Percentiles rank a stretch among this genome's conserved stretches.
These are phyloP conservation scores for Prinsepia uniflora DNA, from an alignment of 306 rosid genomes.

Conservation along the genomic window DNA sequence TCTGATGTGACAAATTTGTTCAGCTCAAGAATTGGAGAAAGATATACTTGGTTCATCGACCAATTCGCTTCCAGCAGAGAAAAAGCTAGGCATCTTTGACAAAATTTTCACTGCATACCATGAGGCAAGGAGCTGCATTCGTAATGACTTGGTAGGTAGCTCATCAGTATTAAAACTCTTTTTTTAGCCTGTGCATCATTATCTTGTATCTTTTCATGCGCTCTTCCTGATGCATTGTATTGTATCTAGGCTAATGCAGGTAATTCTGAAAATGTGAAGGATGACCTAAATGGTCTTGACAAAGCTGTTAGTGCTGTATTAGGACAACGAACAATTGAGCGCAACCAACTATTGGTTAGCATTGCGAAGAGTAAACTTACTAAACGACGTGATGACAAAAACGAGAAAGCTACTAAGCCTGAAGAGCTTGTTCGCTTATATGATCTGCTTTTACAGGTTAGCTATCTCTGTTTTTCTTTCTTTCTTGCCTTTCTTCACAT, in stretches of 20 bases:
- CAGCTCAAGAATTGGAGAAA: slow-evolving; percentile 98
- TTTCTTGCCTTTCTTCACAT: slow-evolving; percentile 17
- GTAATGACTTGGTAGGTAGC: slow-evolving; percentile 81
- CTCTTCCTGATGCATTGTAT: slow-evolving; percentile 23
- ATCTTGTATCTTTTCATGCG: slow-evolving; percentile 11
- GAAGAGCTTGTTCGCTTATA: slow-evolving; percentile 96
- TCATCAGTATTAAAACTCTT: not conserved
- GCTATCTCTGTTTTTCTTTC: slow-evolving; percentile 15
- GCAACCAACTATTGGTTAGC: slow-evolving; percentile 81
- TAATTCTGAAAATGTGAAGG: slow-evolving; percentile 79
- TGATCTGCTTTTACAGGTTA: slow-evolving; percentile 87
- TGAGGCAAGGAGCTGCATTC: slow-evolving; percentile 91
- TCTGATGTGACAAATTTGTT: slow-evolving; percentile 36
- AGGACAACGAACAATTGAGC: slow-evolving; percentile 93
- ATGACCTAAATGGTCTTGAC: slow-evolving; percentile 91
- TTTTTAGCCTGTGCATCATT: not conserved
- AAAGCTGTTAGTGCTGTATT: slow-evolving; percentile 93
- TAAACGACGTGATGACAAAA: slow-evolving; percentile 76
- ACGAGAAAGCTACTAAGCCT: slow-evolving; percentile 93
- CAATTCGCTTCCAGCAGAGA: slow-evolving; percentile 75
- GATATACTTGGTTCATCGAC: slow-evolving; percentile 64
- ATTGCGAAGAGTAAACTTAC: slow-evolving; percentile 84
- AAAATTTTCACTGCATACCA: slow-evolving; percentile 90
- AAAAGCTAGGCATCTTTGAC: slow-evolving; percentile 72
- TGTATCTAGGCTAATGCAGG: slow-evolving; percentile 73